Evolutionary conservation across 140 eudicot genomes (phyloP), one percentile per base, ranked within the genome.

Genomic region (Erigeron philadelphicus): DNA sequence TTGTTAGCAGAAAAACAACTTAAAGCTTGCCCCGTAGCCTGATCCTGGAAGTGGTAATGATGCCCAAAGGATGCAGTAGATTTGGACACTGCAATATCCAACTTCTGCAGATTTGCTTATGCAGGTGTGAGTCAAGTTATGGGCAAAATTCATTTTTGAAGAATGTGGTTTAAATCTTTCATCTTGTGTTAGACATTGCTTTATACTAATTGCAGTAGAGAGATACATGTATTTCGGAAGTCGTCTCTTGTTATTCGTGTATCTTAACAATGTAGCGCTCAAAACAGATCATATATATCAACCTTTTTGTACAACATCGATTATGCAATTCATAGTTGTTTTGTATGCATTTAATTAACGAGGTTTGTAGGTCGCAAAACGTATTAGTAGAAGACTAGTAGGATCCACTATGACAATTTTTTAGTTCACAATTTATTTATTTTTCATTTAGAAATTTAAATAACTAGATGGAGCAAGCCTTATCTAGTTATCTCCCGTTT

Each of bases 1-100:
- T 91, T 81, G 82, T 80, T 70, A 70, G 74, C 59, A 84, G 75
- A 58, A 80, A 73, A 79, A 58, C 68, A 5, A 35, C 75, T 15
- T 78, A 11, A 43, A 47, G 13, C 35, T 16, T 64, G 11, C 15
- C 15, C 19, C 12, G 44, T 9, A 17, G 19, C 15, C 17, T 16
- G 38, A 5, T 49, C n/a, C 23, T 53, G 58, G 21, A 16, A 53
- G 17, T 1, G 9, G 58, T 31, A 68, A 54, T 16, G 31, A 56
- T 53, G 12, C 8, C 40, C 40, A 31, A 9, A 68, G 73, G 35
- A 25, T 11, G 58, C 2, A 66, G 23, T 43, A 2, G 45, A 44
- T 10, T 41, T 18, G 11, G 42, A 59, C 31, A 71, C n/a, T 1
- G 10, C 52, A 61, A 48, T 55, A 40, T 72, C 41, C 71, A 72